These are phyloP conservation scores for Triticum aestivum DNA, from an alignment of 176 grass and related monocot genomes.

Conservation along the genomic window IWGSC_CS_RefSeq_v2.1 NC_057805.1:123303649-123304148, in stretches of 20 bases:
- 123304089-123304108: constrained; percentile 6
- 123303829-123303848: not conserved
- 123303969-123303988: not conserved
- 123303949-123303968: not conserved
- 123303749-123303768: not conserved
- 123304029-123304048: constrained; percentile 1
- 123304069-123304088: not conserved
- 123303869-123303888: constrained; percentile 1
- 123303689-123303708: constrained; percentile 10
- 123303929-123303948: constrained; percentile 13
- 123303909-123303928: constrained; percentile 1
- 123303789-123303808: constrained; percentile 14
- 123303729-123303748: constrained; percentile 15
- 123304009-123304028: not conserved
- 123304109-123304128: not conserved
- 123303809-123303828: not conserved
- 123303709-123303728: constrained; percentile 3
- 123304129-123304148: constrained; percentile 6
- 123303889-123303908: constrained; percentile 19
- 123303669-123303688: constrained; percentile 3
- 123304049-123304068: not conserved
- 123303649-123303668: not conserved
- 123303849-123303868: not conserved
- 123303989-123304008: constrained; percentile 1
- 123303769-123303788: constrained; percentile 21